Conservation (phyloP, 805 yeast genomes). For the Saccharomyces paradoxus region DNA sequence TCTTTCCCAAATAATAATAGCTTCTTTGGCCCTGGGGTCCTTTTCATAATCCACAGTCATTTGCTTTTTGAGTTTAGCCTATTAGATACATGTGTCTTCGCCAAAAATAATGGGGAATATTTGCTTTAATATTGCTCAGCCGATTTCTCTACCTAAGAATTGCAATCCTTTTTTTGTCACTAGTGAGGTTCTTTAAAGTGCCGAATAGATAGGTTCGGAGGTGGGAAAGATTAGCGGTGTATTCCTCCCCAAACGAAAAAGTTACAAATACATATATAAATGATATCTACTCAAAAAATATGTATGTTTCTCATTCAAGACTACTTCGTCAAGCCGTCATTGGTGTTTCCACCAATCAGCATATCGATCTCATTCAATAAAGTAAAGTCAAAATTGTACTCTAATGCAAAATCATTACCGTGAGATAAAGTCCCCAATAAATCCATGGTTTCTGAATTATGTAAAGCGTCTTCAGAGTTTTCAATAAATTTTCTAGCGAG, state of each 20-base stretch:
- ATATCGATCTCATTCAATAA: conserved; percentile 26
- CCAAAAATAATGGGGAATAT: not conserved
- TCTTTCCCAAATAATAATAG: conserved; percentile 56
- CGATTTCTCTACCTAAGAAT: not conserved
- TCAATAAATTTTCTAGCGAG: conserved; percentile 24
- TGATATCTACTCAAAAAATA: not conserved
- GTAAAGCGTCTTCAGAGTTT: conserved; percentile 11
- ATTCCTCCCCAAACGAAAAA: not conserved
- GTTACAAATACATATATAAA: not conserved
- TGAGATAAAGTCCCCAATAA: conserved; percentile 22
- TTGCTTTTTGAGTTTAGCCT: not conserved
- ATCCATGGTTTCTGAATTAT: conserved; percentile 14
- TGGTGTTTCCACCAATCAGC: conserved; percentile 12
- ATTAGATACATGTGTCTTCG: not conserved
- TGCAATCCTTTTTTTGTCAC: not conserved
- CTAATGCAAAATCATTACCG: conserved; percentile 26
- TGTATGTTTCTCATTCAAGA: not conserved
- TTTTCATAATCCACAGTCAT: not conserved
- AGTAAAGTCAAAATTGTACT: conserved; percentile 26
- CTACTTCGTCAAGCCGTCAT: not conserved
- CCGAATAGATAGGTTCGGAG: not conserved
- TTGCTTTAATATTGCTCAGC: not conserved
- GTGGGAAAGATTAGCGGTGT: not conserved
- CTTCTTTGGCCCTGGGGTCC: conserved; percentile 24
- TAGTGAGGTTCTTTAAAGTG: not conserved